These are phyloP conservation scores for Hemileia vastatrix DNA, from an alignment of 1,284 basidiomycete species.

Conservation along the genomic window DNA sequence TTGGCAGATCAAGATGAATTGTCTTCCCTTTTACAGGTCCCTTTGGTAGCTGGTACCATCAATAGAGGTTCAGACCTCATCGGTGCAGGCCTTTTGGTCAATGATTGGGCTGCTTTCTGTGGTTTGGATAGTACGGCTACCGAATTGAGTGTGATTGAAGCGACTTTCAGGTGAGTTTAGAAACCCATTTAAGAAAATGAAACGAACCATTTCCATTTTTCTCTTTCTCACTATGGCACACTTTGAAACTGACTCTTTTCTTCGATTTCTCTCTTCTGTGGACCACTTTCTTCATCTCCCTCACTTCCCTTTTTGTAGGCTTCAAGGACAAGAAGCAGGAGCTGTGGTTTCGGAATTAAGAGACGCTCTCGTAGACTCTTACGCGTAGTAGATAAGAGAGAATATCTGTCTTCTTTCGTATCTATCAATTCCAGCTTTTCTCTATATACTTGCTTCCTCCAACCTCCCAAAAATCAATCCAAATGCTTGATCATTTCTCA, in stretches of 20 bases:
- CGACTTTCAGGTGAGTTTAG: conserved; percentile 79
- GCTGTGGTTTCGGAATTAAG: conserved; percentile 89
- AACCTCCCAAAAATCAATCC: too few relatives aligned
- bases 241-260: conserved; percentile 7
- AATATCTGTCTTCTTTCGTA: too few relatives aligned
- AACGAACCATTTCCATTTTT: neutral
- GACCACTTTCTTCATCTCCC: neutral
- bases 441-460: too few relatives aligned
- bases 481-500: too few relatives aligned
- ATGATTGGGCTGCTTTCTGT: conserved; percentile 97
- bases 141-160: conserved; percentile 94
- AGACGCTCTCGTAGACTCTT: conserved; percentile 83
- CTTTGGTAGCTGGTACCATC: conserved; percentile 90
- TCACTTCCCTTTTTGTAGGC: conserved; percentile 50
- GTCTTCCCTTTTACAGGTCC: conserved; percentile 84
- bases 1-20: conserved; percentile 95
- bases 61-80: conserved; percentile 97
- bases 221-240: conserved; percentile 11
- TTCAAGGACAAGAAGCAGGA: conserved; percentile 73
- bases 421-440: too few relatives aligned
- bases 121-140: conserved; percentile 94
- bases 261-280: conserved; percentile 1
- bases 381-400: too few relatives aligned
- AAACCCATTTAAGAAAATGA: too few relatives aligned
- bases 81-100: conserved; percentile 91